phyloP scores from a whole-genome alignment of 2,329 filamentous ascomycete species.

The Hyphodiscus sp. region DNA sequence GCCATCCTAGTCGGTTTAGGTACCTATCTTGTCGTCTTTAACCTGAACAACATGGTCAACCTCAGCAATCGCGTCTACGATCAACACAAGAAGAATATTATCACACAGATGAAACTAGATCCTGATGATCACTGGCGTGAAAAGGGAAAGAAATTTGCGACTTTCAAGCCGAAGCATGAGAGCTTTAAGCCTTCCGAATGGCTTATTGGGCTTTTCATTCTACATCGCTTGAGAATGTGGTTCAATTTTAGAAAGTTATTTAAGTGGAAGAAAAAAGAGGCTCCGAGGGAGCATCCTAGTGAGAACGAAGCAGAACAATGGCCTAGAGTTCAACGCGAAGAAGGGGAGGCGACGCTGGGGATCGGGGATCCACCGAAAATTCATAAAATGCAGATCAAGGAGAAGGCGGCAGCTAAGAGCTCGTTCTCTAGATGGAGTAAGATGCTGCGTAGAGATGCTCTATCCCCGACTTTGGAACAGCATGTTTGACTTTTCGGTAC shows the following conservation, averaged over 20 bases:
- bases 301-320: neutral
- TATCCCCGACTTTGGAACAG: neutral
- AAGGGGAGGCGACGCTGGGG: neutral
- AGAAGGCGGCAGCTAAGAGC: neutral
- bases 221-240: neutral
- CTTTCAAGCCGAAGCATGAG: slow-evolving; percentile 4
- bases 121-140: slow-evolving; percentile 2
- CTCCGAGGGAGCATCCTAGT: neutral
- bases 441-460: neutral
- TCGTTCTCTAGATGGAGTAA: neutral
- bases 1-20: slow-evolving; percentile 1
- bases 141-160: slow-evolving; percentile 3
- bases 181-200: slow-evolving; percentile 7
- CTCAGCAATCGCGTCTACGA: neutral
- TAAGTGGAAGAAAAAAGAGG: neutral
- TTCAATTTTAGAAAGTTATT: neutral
- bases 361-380: neutral
- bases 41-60: slow-evolving; percentile 3
- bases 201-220: slow-evolving; percentile 6
- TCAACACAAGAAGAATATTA: neutral
- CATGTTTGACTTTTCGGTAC: neutral
- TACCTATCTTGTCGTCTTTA: slow-evolving; percentile 7
- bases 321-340: neutral
- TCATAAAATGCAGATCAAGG: neutral
- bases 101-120: slow-evolving; percentile 6